Conservation (phyloP, 1,284 basidiomycete species). For the Moniliella sp. region DNA sequence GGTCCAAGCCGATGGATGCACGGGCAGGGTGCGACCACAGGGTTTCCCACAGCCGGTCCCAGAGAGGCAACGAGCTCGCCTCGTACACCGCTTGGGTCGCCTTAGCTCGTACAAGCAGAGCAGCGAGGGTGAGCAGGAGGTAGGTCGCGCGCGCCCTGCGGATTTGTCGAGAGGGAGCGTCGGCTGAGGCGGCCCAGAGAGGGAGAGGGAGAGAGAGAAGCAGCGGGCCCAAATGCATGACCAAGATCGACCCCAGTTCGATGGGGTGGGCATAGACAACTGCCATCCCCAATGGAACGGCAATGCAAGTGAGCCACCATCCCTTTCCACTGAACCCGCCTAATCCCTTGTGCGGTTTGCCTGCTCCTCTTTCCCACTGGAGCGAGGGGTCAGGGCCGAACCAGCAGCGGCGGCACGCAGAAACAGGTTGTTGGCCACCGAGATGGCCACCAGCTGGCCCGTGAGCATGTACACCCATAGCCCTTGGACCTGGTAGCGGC, state of each 20-base stretch:
- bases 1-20: conserved; percentile 11
- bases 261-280: conserved; percentile 41
- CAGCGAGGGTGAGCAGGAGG: conserved; percentile 2
- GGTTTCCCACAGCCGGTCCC: conserved; percentile 4
- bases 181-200: neutral
- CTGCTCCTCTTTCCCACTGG: neutral
- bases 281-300: conserved; percentile 34
- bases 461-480: conserved; percentile 53
- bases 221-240: conserved; percentile 46
- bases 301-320: neutral
- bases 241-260: conserved; percentile 42
- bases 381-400: conserved; percentile 28
- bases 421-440: conserved; percentile 49
- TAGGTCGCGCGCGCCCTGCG: no score
- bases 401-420: conserved; percentile 42
- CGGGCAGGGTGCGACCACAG: conserved; percentile 10
- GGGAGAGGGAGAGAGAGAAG: conserved; percentile 34
- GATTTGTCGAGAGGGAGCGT: no score
- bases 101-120: neutral
- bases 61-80: neutral
- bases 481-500: conserved; percentile 39
- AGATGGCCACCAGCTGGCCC: conserved; percentile 53
- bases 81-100: neutral
- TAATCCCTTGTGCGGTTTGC: neutral
- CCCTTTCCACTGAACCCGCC: neutral